A percentile compares a stretch with the other conserved stretches of the same genome.
phyloP scores from a whole-genome alignment of 352 stramenopile genomes.

The Sclerospora graminicola region DNA sequence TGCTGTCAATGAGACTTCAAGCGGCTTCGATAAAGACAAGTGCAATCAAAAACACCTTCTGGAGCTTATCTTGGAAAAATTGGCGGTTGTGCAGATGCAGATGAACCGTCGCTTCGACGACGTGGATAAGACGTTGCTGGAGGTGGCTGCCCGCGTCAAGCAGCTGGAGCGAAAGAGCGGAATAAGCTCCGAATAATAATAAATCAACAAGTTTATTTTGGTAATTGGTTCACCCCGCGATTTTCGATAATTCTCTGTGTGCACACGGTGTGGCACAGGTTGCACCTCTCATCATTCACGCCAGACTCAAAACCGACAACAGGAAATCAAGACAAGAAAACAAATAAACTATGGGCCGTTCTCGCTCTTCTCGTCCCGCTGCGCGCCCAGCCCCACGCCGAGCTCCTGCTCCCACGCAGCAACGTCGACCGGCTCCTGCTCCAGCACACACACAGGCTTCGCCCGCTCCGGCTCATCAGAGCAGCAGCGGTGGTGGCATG shows the following conservation, averaged over 20 bases:
- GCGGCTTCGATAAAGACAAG: not conserved
- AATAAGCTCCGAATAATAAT: slow-evolving; percentile 2
- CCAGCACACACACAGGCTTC: slow-evolving; percentile 42
- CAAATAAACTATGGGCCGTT: slow-evolving; percentile 78
- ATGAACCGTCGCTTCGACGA: slow-evolving; percentile 44
- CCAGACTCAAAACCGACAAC: slow-evolving; percentile 22
- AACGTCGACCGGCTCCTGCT: slow-evolving; percentile 31
- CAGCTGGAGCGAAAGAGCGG: slow-evolving; percentile 25
- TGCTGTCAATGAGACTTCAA: slow-evolving; percentile 7
- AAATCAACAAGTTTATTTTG: slow-evolving; percentile 3
- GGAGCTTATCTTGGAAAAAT: slow-evolving; percentile 17
- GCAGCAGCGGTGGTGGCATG: slow-evolving; percentile 74
- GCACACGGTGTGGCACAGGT: slow-evolving; percentile 1
- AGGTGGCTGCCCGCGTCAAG: slow-evolving; percentile 23
- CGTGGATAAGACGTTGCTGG: slow-evolving; percentile 31
- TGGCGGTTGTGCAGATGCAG: slow-evolving; percentile 32
- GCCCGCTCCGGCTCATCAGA: slow-evolving; percentile 38
- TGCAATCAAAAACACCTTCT: slow-evolving; percentile 3
- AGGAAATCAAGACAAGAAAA: slow-evolving; percentile 7
- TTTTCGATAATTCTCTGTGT: slow-evolving; percentile 32
- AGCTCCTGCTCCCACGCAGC: slow-evolving; percentile 30
- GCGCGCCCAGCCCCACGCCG: slow-evolving; percentile 27
- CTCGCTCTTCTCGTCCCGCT: slow-evolving; percentile 42
- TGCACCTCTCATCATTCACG: not conserved
- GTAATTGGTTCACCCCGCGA: slow-evolving; percentile 1